Base-by-base conservation (phyloP, 306 rosid genomes). In the Arachis hypogaea region DNA sequence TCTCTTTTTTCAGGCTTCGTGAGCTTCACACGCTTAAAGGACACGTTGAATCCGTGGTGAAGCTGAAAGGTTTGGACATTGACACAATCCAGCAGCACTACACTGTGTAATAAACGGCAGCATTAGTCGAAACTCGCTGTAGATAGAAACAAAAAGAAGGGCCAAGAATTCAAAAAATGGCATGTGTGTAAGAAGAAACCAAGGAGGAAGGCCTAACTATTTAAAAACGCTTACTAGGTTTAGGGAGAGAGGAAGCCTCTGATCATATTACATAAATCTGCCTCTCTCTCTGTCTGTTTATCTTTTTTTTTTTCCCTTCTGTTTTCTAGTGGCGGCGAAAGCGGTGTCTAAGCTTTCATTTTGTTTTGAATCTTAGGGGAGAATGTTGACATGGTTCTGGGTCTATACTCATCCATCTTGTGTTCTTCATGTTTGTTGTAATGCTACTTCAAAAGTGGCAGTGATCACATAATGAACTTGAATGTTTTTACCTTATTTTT, bases 11-110 rank as follows among this genome's bases (percentile, higher is more conserved):
- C 67, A 95, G 99, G 90, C 98, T 95, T 76, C 96, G 99, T 1
- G 99, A 95, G 88, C 97, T 90, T 68, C 88, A 77, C 86, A 95
- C 99, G 0, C 98, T 95, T 55, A 95, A 95, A 80, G 99, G 99
- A 72, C 99, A 94, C 38, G 99, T 94, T 5, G 99, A 94, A 82
- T 94, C 99, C 4, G 99, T 94, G 76, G 97, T 87, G 84, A 94
- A 94, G 93, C 92, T 94, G 63, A 94, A 94, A 69, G 99, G 99
- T 5, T 67, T 94, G 40, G 99, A 94, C 85, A 87, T 94, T 63
- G 99, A 94, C 29, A 85, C 96, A 29, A 94, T 87, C 79, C 97
- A 95, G 81, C 98, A 95, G 76, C 97, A 95, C 74, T 95, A 95
- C 75, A 95, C 99, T 38, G 98, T 95, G 79, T 95, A 77, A 94